Percentiles rank a stretch among this genome's conserved stretches.
phyloP scores from a whole-genome alignment of 179 eudicot genomes.

The Actinidia chinensis region DNA sequence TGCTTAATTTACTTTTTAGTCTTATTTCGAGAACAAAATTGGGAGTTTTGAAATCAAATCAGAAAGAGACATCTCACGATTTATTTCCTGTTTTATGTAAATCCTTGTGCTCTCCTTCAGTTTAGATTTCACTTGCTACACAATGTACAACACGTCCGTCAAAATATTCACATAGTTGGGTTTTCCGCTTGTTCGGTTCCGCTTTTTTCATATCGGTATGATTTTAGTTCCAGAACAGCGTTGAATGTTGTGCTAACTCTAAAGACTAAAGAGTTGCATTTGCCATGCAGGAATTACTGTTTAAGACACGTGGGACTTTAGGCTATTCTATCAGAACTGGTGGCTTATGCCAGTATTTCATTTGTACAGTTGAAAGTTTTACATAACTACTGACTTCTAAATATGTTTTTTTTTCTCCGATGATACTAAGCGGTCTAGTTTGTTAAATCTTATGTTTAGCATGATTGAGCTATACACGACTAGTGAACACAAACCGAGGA shows the following conservation, averaged over 20 bases:
- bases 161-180: too few species aligned
- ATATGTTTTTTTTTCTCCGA: background rate
- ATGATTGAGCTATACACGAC: background rate
- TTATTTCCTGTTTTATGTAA: too few species aligned
- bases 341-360: background rate
- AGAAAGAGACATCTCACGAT: too few species aligned
- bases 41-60: too few species aligned
- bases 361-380: background rate
- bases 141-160: too few species aligned
- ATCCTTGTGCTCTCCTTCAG: too few species aligned
- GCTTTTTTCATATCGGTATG: too few species aligned
- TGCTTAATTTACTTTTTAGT: too few species aligned
- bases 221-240: slow-evolving; percentile 1
- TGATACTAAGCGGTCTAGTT: background rate
- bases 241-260: background rate
- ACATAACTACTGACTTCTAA: background rate
- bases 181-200: background rate
- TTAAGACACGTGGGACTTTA: background rate
- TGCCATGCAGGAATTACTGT: background rate
- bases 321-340: background rate
- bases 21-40: too few species aligned
- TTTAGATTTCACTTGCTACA: background rate
- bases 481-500: too few species aligned
- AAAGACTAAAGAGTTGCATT: background rate
- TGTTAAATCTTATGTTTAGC: background rate